Percentiles rank a stretch among this genome's conserved stretches.
These are phyloP conservation scores for Phytophthora hybrid DNA, from an alignment of 352 stramenopile genomes.

Conservation along the genomic window DNA sequence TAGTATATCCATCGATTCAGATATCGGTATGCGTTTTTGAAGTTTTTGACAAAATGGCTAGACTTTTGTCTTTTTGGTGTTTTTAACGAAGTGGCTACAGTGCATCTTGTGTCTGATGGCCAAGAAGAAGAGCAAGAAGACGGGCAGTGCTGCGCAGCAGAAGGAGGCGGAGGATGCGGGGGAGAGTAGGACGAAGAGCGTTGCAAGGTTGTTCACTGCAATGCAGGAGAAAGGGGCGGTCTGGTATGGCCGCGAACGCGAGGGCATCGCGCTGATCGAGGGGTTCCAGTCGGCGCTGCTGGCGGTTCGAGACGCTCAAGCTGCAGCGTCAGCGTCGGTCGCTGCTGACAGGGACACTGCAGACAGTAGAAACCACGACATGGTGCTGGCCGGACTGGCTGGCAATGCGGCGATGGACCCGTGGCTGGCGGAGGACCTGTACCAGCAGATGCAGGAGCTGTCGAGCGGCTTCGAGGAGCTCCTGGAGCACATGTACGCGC, in stretches of 20 bases:
- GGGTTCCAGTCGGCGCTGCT: slow-evolving; percentile 72
- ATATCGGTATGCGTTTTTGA: too few species aligned
- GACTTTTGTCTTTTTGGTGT: background rate
- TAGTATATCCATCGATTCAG: too few species aligned
- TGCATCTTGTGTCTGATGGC: slow-evolving; percentile 29
- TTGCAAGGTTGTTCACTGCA: slow-evolving; percentile 42
- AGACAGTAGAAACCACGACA: slow-evolving; percentile 3
- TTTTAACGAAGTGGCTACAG: background rate
- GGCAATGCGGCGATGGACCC: slow-evolving; percentile 64
- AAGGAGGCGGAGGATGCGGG: background rate
- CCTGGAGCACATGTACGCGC: slow-evolving; percentile 65
- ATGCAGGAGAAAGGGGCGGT: slow-evolving; percentile 52
- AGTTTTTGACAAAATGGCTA: background rate
- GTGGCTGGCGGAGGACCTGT: slow-evolving; percentile 75
- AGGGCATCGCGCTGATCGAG: slow-evolving; percentile 73
- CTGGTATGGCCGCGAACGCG: slow-evolving; percentile 74
- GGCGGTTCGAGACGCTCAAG: slow-evolving; percentile 42
- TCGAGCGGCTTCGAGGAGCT: slow-evolving; percentile 57
- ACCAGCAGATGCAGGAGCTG: slow-evolving; percentile 64
- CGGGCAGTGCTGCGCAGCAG: slow-evolving; percentile 2
- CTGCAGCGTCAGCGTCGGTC: background rate
- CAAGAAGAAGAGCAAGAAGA: slow-evolving; percentile 54
- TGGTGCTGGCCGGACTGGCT: slow-evolving; percentile 38
- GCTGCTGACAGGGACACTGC: background rate
- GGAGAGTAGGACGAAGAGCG: slow-evolving; percentile 4